Evolutionary conservation across 257 asterid species (phyloP), one percentile per base, ranked within the genome.

Genomic region (Plantago major): DNA sequence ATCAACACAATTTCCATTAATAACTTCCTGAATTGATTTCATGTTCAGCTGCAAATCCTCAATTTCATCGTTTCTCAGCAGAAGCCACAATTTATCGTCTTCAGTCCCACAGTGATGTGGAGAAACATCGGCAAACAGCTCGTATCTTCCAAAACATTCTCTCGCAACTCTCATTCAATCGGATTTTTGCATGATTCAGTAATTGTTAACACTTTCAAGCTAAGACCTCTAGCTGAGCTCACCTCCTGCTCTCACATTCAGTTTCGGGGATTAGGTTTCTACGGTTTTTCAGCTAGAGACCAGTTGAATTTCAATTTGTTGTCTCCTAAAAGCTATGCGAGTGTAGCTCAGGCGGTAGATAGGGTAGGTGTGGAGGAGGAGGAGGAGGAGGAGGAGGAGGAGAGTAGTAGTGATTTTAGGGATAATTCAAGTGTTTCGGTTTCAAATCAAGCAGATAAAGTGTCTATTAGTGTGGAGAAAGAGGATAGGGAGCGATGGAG

Each of bases 341-440:
- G 88, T 74, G 83, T 82, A 42, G 97, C 97, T 14, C 96, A 93
- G 79, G 96, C 91, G 15, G 83, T 50, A 28, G 82, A 52, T 8
- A 19, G 5, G 18, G 14, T 81, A 3, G 95, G 84, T 47, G 70
- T 62, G 43, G 72, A 63, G 46, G 97, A 81, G 58, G 97, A 83
- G 62, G 86, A 76, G 14, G 45, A 19, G n/a, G n/a, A n/a, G n/a
- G n/a, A n/a, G n/a, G n/a, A n/a, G n/a, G n/a, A n/a, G n/a, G n/a
- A n/a, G n/a, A n/a, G n/a, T 65, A 54, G 45, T 46, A 69, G 2
- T 18, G 63, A 46, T 43, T 70, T 64, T 46, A 69, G 3, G 15
- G 63, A 42, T 43, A 71, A 64, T 51, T 45, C 78, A 43, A 18
- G 14, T 33, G 74, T 64, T 40, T 71, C 83, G 70, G 75, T 89